phyloP scores from a whole-genome alignment of 139 green algal genomes.

The Chlorella sorokiniana region DNA sequence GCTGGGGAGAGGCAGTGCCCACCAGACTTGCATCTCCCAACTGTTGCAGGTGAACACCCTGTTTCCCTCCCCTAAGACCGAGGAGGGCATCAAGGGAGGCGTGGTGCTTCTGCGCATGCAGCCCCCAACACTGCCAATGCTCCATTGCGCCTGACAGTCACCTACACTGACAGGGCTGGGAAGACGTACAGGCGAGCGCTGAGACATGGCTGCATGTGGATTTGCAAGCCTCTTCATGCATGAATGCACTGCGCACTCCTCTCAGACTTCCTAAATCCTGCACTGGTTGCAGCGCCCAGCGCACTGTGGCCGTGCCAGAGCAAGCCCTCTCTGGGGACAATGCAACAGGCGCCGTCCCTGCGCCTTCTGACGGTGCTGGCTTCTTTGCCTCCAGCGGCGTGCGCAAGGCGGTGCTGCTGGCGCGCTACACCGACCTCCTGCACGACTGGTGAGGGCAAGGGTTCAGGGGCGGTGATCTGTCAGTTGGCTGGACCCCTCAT shows the following conservation, averaged over 20 bases:
- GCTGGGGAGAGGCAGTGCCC: neutral
- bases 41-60: constrained; percentile 34
- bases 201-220: neutral
- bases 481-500: neutral
- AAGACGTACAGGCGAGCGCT: neutral
- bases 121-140: neutral
- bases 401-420: constrained; percentile 45
- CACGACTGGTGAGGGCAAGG: constrained; percentile 20
- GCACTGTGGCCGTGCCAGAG: neutral
- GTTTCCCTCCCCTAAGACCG: constrained; percentile 44
- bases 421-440: constrained; percentile 43
- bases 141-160: constrained; percentile 28
- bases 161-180: constrained; percentile 33
- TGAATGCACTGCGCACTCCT: neutral
- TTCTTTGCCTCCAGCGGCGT: constrained; percentile 36
- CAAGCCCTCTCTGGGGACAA: too few species aligned
- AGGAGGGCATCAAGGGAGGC: constrained; percentile 46
- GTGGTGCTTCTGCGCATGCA: constrained; percentile 44
- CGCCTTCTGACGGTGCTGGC: neutral
- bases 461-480: too few species aligned
- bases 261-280: neutral
- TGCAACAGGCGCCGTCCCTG: neutral
- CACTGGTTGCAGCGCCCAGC: constrained; percentile 2
- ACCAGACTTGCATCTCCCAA: too few species aligned
- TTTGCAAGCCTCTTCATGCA: neutral